phyloP scores from a whole-genome alignment of 345 rosid genomes.

The Nasturtium officinale region DNA sequence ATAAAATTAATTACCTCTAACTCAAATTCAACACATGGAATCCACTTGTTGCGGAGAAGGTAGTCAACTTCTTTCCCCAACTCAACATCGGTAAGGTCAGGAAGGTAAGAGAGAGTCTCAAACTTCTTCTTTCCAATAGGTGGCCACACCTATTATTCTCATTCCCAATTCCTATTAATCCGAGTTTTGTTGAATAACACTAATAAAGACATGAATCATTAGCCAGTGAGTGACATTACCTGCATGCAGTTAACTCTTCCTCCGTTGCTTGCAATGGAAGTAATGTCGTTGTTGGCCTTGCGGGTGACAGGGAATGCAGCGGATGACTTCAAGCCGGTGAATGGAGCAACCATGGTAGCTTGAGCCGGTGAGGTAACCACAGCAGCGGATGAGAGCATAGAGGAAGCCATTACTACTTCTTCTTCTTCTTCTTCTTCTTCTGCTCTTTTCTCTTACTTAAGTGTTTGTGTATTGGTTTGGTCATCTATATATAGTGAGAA shows the following conservation, averaged over 20 bases:
- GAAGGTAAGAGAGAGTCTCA: constrained; percentile 62
- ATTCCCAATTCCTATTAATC: not conserved
- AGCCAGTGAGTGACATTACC: constrained; percentile 29
- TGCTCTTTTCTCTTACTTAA: constrained; percentile 3
- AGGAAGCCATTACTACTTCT: constrained; percentile 56
- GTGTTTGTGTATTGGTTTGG: constrained; percentile 13
- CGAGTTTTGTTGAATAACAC: not conserved
- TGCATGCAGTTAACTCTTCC: constrained; percentile 59
- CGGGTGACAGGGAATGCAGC: constrained; percentile 54
- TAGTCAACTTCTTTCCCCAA: constrained; percentile 55
- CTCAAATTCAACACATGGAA: constrained; percentile 77
- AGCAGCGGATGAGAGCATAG: constrained; percentile 59
- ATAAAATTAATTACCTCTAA: constrained; percentile 33
- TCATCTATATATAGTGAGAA: constrained; percentile 32
- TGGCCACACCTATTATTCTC: constrained; percentile 52
- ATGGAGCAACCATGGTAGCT: constrained; percentile 59
- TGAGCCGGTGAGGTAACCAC: constrained; percentile 50
- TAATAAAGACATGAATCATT: not conserved
- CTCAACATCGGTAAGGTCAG: constrained; percentile 28
- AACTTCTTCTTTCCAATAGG: constrained; percentile 52
- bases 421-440: constrained; percentile 20
- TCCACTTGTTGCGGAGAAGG: constrained; percentile 62
- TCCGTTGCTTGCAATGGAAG: constrained; percentile 55
- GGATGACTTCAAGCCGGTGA: constrained; percentile 53
- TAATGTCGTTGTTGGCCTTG: constrained; percentile 51